Evolutionary conservation across 768 basidiomycete genomes (phyloP).

Genomic region (Sarcodon aspratus): DNA sequence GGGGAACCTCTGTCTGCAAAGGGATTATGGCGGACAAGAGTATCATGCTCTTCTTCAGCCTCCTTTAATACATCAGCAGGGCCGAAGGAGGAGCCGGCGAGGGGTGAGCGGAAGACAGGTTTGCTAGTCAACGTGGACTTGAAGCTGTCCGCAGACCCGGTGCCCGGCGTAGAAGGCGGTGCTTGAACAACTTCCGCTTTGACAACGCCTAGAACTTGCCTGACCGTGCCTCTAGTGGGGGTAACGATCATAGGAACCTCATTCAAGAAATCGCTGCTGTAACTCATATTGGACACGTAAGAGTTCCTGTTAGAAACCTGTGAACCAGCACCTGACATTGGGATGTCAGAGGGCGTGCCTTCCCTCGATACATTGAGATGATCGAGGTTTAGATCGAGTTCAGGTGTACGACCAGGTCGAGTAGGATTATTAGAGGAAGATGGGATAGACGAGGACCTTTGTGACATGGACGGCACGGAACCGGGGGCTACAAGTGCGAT

Average conservation of each 20-base stretch:
- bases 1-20: constrained; percentile 52
- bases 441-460: constrained; percentile 3
- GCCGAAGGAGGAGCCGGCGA: constrained; percentile 62
- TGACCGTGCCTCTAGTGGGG: constrained; percentile 47
- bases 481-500: constrained; percentile 69
- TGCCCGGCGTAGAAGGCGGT: constrained; percentile 22
- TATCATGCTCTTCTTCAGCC: constrained; percentile 21
- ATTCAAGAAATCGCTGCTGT: constrained; percentile 66
- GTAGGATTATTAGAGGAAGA: constrained; percentile 21
- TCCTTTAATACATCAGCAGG: constrained; percentile 54
- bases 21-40: constrained; percentile 30
- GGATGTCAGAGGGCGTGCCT: constrained; percentile 6
- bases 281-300: constrained; percentile 66
- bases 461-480: constrained; percentile 19
- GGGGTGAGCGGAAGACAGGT: constrained; percentile 47
- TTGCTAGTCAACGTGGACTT: constrained; percentile 21
- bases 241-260: constrained; percentile 80
- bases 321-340: neutral
- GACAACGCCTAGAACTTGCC: constrained; percentile 66
- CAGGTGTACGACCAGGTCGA: constrained; percentile 48
- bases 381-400: constrained; percentile 49
- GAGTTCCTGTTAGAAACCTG: constrained; percentile 44
- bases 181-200: constrained; percentile 73
- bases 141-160: constrained; percentile 27
- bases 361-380: constrained; percentile 52